These are phyloP conservation scores for Sarocladium kiliense DNA, from an alignment of 2,329 filamentous ascomycete genomes.

Conservation along the genomic window DNA sequence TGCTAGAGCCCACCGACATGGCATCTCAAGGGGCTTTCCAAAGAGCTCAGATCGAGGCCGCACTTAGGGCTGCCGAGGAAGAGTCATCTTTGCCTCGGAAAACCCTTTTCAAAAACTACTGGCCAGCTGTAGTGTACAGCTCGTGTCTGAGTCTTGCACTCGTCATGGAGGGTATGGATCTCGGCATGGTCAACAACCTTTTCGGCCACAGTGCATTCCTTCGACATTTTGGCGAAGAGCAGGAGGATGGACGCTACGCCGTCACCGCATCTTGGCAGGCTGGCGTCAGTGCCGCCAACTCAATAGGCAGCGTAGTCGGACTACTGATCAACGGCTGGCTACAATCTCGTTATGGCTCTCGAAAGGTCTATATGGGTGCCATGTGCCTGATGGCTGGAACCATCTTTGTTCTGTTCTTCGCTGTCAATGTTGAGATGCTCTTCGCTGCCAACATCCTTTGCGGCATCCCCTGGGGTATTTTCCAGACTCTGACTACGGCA, in stretches of 20 bases:
- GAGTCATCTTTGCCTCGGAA: conserved; percentile 23
- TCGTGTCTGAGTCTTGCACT: conserved; percentile 24
- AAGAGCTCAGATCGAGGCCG: conserved; percentile 20
- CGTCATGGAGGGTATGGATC: conserved; percentile 30
- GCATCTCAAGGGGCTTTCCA: no score
- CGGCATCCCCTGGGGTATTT: conserved; percentile 34
- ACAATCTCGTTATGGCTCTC: conserved; percentile 33
- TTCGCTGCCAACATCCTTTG: conserved; percentile 34
- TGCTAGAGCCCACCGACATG: no score
- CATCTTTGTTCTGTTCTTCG: conserved; percentile 38
- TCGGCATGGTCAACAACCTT: conserved; percentile 33
- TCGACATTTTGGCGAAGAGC: conserved; percentile 27
- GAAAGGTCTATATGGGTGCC: conserved; percentile 35
- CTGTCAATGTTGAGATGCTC: conserved; percentile 27
- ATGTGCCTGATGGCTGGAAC: conserved; percentile 30
- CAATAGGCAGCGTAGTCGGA: conserved; percentile 40
- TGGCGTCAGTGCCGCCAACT: conserved; percentile 34
- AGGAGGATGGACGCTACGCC: conserved; percentile 27
- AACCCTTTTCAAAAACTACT: conserved; percentile 24
- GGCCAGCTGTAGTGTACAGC: conserved; percentile 22
- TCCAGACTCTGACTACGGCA: conserved; percentile 34
- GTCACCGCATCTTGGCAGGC: conserved; percentile 43
- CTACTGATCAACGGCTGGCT: conserved; percentile 38
- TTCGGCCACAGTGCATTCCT: conserved; percentile 26
- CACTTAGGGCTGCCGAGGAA: conserved; percentile 21